Evolutionary conservation across 495 filamentous ascomycete species (phyloP), one percentile per base, ranked within the genome.

Genomic region (Annulohypoxylon maeteangense): DNA sequence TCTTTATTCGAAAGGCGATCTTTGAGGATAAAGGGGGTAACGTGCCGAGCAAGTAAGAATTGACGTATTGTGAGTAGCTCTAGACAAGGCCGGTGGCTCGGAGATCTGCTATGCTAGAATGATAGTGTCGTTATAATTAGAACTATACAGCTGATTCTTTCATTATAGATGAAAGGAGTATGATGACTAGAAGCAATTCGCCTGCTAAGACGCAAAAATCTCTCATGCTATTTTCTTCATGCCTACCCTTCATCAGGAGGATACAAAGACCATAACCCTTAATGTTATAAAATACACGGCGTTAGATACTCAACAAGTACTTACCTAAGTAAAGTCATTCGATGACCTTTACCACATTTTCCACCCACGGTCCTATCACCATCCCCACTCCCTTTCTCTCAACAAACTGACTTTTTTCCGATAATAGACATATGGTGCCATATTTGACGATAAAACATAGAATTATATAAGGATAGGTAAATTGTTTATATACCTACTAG

Each of bases 1-100:
- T 60, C 68, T 71, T 71, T 71, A 44, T 67, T 55, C 61, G 7
- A 59, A 7, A 14, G 48, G 47, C 38, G 32, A 42, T 1, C 45
- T 23, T 45, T 6, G 14, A 40, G 47, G 36, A 71, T 62, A 71
- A 71, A 71, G 57, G 61, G 42, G 29, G 12, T 27, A 16, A 16
- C 23, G 57, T 44, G 47, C 40, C 23, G 23, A 5, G 23, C 23
- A n/a, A 12, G 11, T 25, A 6, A 5, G 31, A 44, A 32, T 25
- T 44, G n/a, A 40, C 1, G 11, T 42, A 22, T 48, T 32, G n/a
- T 36, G 4, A 34, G 16, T 18, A 16, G 48, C 16, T 38, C 34
- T 0, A 25, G 34, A 65, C 40, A 65, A 36, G 2, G 16, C 38
- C 36, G 51, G 34, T 14, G 45, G 10, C 7, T 3, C 12, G 7